Conservation (phyloP, 2,329 filamentous ascomycete genomes). For the Aspergillus jensenii region DNA sequence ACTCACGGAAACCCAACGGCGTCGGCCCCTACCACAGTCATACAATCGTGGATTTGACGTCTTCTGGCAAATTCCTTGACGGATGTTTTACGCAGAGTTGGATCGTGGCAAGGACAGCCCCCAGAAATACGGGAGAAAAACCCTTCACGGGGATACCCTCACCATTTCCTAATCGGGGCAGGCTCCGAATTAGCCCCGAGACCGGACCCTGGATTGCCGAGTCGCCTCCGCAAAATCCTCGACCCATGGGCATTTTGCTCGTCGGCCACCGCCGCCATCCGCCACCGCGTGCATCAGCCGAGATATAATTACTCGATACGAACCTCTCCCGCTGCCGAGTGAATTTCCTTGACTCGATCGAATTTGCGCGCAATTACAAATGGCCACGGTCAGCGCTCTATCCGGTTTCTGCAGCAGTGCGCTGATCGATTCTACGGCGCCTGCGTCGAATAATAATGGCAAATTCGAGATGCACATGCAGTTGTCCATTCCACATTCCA, state of each 20-base stretch:
- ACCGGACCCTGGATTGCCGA: neutral
- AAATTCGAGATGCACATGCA: neutral
- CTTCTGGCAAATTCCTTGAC: neutral
- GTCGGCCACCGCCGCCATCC: slow-evolving; percentile 10
- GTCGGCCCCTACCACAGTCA: neutral
- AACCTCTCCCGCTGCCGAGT: neutral
- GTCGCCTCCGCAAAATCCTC: neutral
- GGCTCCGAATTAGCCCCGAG: neutral
- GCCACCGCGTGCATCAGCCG: slow-evolving; percentile 12
- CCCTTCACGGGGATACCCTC: slow-evolving; percentile 20
- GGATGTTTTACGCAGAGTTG: neutral
- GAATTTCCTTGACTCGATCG: neutral
- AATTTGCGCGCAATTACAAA: neutral
- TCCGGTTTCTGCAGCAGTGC: neutral
- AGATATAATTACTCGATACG: slow-evolving; percentile 9
- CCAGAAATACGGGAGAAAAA: neutral
- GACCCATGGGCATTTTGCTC: neutral
- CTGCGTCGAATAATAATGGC: neutral
- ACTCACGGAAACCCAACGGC: too few relatives aligned
- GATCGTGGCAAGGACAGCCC: neutral
- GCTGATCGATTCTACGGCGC: neutral
- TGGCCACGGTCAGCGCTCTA: neutral
- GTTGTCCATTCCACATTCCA: too few relatives aligned
- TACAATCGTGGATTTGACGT: slow-evolving; percentile 5
- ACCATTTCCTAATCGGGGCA: slow-evolving; percentile 21